Conservation (phyloP, 1,284 basidiomycete genomes). For the Ustilago loliicola region DNA sequence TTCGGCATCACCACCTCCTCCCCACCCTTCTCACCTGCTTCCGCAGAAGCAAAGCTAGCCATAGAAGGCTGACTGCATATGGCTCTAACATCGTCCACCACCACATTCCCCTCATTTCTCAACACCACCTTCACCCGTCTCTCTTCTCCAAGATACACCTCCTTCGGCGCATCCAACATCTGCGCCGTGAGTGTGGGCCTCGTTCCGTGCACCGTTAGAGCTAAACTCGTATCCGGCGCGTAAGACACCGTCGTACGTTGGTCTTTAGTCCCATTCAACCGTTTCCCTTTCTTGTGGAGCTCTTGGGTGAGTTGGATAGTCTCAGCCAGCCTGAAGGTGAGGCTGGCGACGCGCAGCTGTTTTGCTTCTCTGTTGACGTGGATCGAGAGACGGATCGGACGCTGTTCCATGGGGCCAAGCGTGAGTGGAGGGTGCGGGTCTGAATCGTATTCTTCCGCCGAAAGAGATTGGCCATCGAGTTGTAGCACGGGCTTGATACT, state of each 20-base stretch:
- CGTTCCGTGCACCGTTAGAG: conserved; percentile 64
- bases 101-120: conserved; percentile 22
- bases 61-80: conserved; percentile 28
- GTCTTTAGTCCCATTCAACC: conserved; percentile 71
- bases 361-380: conserved; percentile 20
- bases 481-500: conserved; percentile 18
- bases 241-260: conserved; percentile 71
- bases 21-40: conserved; percentile 25
- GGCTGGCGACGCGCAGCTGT: conserved; percentile 59
- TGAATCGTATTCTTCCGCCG: conserved; percentile 30
- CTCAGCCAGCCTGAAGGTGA: conserved; percentile 72
- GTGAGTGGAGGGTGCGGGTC: conserved; percentile 58
- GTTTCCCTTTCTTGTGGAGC: conserved; percentile 71
- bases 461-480: background rate
- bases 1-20: conserved; percentile 60
- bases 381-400: conserved; percentile 14
- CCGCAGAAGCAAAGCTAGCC: conserved; percentile 24
- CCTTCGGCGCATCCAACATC: conserved; percentile 18
- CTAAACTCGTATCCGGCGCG: conserved; percentile 71
- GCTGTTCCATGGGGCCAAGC: conserved; percentile 18
- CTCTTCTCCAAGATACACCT: conserved; percentile 28
- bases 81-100: conserved; percentile 33
- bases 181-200: conserved; percentile 31
- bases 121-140: conserved; percentile 25
- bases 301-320: conserved; percentile 71